A percentile compares a stretch with the other conserved stretches of the same genome.
Evolutionary conservation across 352 stramenopile species (phyloP).

Genomic region (Paralagenidium karlingii): DNA sequence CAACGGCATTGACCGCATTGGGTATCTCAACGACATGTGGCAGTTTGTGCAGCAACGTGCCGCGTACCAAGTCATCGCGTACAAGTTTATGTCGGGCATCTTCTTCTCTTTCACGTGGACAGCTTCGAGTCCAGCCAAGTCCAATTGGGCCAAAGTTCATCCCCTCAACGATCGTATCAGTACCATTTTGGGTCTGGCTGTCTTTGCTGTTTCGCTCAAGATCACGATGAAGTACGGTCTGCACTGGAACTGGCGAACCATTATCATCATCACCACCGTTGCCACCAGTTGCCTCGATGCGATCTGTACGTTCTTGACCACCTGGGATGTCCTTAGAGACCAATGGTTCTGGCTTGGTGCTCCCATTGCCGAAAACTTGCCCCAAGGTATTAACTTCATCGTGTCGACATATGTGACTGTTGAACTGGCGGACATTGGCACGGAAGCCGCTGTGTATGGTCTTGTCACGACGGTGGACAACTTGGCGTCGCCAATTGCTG

Average conservation of each 20-base stretch:
- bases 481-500: constrained; percentile 3
- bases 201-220: constrained; percentile 42
- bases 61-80: constrained; percentile 67
- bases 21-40: constrained; percentile 27
- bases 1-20: constrained; percentile 13
- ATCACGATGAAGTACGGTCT: constrained; percentile 41
- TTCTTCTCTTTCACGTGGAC: constrained; percentile 37
- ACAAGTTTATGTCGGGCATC: constrained; percentile 45
- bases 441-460: constrained; percentile 9
- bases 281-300: not conserved
- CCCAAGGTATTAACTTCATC: constrained; percentile 5
- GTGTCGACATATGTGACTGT: constrained; percentile 15
- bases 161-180: constrained; percentile 33
- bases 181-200: constrained; percentile 27
- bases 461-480: constrained; percentile 11
- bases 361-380: not conserved
- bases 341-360: not conserved
- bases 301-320: not conserved
- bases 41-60: constrained; percentile 44
- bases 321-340: not conserved
- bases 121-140: constrained; percentile 28
- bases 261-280: constrained; percentile 5
- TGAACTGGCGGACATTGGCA: constrained; percentile 9
- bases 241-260: constrained; percentile 25
- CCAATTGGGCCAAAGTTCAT: constrained; percentile 39